Evolutionary conservation across 169 alveolate genomes (phyloP).

Genomic region (Amoebophrya sp.): DNA sequence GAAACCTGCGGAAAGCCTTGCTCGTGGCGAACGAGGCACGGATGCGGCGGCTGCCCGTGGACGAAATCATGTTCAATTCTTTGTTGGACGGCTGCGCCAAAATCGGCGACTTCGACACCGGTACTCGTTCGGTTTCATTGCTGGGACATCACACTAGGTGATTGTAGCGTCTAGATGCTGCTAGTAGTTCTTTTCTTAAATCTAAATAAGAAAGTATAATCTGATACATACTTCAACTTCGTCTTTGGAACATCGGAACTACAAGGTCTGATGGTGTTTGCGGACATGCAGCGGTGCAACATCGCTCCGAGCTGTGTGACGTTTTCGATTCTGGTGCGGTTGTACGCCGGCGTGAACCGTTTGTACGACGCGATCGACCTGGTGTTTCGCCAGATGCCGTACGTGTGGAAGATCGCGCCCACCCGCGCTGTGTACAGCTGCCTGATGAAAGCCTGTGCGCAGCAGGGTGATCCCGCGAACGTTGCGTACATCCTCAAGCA

Average conservation of each 20-base stretch:
- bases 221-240: no score
- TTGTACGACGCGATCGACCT: not conserved
- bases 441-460: not conserved
- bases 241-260: no score
- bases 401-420: not conserved
- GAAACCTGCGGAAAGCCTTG: not conserved
- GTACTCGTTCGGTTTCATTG: not conserved
- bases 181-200: no score
- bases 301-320: not conserved
- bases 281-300: not conserved
- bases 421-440: not conserved
- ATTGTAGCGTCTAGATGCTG: no score
- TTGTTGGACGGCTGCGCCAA: slow-evolving; percentile 18
- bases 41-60: not conserved
- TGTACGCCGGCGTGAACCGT: not conserved
- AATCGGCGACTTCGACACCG: not conserved
- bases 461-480: not conserved
- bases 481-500: not conserved
- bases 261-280: not conserved
- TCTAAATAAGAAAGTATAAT: no score
- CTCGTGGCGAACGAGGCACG: not conserved
- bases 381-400: not conserved
- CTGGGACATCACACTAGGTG: no score
- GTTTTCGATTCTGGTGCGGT: not conserved
- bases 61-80: slow-evolving; percentile 17